Conservation (phyloP, 2,329 filamentous ascomycete genomes). For the Clonostachys sp. region DNA sequence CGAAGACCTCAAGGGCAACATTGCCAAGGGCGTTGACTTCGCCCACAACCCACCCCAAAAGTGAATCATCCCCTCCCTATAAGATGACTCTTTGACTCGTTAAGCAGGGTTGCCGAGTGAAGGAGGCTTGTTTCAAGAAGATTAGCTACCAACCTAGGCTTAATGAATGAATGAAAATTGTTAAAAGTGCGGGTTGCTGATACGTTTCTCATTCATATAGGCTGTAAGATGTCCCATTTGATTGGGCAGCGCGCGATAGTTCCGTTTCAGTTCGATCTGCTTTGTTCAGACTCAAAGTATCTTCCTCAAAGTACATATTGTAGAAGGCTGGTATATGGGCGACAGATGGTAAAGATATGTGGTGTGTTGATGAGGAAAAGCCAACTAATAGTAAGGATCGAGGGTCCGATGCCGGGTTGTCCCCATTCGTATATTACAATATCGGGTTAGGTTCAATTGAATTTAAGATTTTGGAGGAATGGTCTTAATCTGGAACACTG, state of each 20-base stretch:
- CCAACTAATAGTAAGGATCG: no score
- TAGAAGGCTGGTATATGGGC: no score
- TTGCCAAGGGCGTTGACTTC: slow-evolving; percentile 89
- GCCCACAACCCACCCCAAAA: slow-evolving; percentile 83
- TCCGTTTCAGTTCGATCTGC: not conserved
- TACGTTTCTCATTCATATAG: slow-evolving; percentile 22
- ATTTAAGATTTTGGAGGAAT: slow-evolving; percentile 58
- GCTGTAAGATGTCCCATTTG: slow-evolving; percentile 17
- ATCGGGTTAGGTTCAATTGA: not conserved
- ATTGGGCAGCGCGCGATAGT: not conserved
- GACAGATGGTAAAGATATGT: no score
- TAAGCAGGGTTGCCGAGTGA: slow-evolving; percentile 8
- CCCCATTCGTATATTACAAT: no score
- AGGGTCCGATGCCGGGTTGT: no score
- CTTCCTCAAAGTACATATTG: no score
- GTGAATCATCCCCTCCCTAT: slow-evolving; percentile 47
- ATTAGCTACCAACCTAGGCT: slow-evolving; percentile 26
- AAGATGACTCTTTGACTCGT: slow-evolving; percentile 13
- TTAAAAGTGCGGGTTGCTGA: slow-evolving; percentile 22
- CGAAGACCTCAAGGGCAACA: slow-evolving; percentile 84
- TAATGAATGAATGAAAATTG: slow-evolving; percentile 24
- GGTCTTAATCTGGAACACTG: slow-evolving; percentile 95
- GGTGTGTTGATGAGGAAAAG: no score
- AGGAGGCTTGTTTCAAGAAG: slow-evolving; percentile 15
- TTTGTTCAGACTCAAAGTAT: no score